Conservation (phyloP, 2,329 filamentous ascomycete genomes). For the Torrubiella hemipterigena region DNA sequence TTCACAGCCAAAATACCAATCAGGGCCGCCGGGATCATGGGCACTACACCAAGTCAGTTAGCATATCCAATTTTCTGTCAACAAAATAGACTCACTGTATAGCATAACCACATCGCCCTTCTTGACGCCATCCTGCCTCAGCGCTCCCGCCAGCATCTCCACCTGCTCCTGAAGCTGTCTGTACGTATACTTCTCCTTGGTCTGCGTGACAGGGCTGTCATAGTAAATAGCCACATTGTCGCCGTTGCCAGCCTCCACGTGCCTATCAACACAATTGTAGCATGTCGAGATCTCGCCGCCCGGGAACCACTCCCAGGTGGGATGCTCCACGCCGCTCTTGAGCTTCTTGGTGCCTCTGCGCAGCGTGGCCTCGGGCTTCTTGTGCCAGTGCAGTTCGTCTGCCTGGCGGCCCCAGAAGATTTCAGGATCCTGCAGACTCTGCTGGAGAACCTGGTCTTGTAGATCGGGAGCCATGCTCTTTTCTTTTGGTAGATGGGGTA, state of each 20-base stretch:
- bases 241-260: slow-evolving; percentile 71
- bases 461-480: no score
- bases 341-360: slow-evolving; percentile 50
- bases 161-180: slow-evolving; percentile 65
- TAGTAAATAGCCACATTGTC: slow-evolving; percentile 67
- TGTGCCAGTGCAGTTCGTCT: slow-evolving; percentile 69
- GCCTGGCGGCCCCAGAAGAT: slow-evolving; percentile 65
- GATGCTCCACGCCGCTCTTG: slow-evolving; percentile 48
- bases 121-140: slow-evolving; percentile 69
- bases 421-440: slow-evolving; percentile 34
- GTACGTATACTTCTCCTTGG: slow-evolving; percentile 66
- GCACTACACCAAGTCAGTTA: slow-evolving; percentile 47
- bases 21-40: slow-evolving; percentile 86
- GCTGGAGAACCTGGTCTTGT: slow-evolving; percentile 22
- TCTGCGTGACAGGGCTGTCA: slow-evolving; percentile 72
- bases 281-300: slow-evolving; percentile 82
- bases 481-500: no score
- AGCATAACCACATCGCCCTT: slow-evolving; percentile 81
- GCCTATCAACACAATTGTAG: slow-evolving; percentile 84
- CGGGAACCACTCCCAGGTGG: slow-evolving; percentile 83
- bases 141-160: slow-evolving; percentile 66
- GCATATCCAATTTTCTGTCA: not conserved
- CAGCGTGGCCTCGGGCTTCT: slow-evolving; percentile 53
- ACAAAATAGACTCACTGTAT: slow-evolving; percentile 53
- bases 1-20: slow-evolving; percentile 74